Percentiles rank a stretch among this genome's conserved stretches.
phyloP scores from a whole-genome alignment of 1,284 basidiomycete genomes.

The Malassezia psittaci region DNA sequence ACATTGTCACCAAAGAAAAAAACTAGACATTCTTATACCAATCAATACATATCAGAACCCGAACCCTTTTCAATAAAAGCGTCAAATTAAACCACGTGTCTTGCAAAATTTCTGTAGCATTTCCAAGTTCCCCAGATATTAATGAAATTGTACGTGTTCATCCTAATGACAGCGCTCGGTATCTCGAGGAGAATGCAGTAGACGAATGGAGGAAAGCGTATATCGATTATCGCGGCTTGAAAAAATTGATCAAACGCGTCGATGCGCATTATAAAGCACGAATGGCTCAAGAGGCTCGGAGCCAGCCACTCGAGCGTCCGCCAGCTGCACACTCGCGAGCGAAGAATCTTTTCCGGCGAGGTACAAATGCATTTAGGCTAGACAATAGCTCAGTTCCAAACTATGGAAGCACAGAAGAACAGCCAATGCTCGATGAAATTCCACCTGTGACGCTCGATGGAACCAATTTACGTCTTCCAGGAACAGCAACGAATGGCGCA shows the following conservation, averaged over 20 bases:
- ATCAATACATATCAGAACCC: too few relatives aligned
- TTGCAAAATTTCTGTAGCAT: too few relatives aligned
- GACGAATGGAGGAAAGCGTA: conserved; percentile 47
- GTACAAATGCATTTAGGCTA: background rate
- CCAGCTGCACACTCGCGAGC: background rate
- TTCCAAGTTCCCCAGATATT: background rate
- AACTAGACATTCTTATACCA: too few relatives aligned
- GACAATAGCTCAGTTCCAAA: background rate
- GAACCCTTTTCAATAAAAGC: too few relatives aligned
- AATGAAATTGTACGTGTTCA: conserved; percentile 17
- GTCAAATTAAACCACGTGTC: too few relatives aligned
- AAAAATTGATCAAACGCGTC: conserved; percentile 48
- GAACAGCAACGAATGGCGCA: background rate
- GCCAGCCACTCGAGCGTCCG: background rate
- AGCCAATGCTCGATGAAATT: background rate
- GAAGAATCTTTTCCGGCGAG: background rate
- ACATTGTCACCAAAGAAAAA: too few relatives aligned
- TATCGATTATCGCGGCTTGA: conserved; percentile 46
- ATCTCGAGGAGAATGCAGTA: conserved; percentile 39
- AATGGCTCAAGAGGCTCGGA: background rate
- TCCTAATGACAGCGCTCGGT: conserved; percentile 23
- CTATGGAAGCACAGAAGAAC: conserved; percentile 7
- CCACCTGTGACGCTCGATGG: conserved; percentile 21
- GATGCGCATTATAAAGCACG: conserved; percentile 22
- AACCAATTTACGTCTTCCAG: conserved; percentile 18